Evolutionary conservation across 2,329 filamentous ascomycete species (phyloP).

Genomic region (Blumeriella jaapii): DNA sequence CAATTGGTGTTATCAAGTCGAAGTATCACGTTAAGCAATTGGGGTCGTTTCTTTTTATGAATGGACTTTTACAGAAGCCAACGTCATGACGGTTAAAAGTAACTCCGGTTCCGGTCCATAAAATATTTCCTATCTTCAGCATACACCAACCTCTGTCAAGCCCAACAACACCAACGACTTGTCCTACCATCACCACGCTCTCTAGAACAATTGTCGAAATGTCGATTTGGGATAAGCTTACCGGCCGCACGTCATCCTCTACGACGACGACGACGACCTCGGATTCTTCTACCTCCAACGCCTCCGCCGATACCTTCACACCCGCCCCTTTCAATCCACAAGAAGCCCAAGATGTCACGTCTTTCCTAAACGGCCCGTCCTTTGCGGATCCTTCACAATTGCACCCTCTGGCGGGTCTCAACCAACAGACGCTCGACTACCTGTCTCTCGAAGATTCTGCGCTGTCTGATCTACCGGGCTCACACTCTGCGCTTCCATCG

Average conservation of each 20-base stretch:
- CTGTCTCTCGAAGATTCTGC: slow-evolving; percentile 85
- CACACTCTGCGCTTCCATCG: slow-evolving; percentile 80
- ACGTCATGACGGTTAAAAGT: too few species aligned
- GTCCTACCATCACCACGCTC: slow-evolving; percentile 1
- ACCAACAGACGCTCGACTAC: slow-evolving; percentile 90
- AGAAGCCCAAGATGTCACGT: slow-evolving; percentile 68
- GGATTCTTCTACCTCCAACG: slow-evolving; percentile 12
- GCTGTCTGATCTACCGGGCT: slow-evolving; percentile 74
- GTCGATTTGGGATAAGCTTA: slow-evolving; percentile 31
- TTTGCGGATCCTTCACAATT: slow-evolving; percentile 80
- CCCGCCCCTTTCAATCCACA: slow-evolving; percentile 57
- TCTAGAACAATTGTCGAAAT: slow-evolving; percentile 18
- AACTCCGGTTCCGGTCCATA: too few species aligned
- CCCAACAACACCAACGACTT: neutral
- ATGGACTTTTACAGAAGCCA: too few species aligned
- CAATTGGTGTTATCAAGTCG: too few species aligned
- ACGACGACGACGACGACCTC: slow-evolving; percentile 14
- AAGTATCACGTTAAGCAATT: too few species aligned
- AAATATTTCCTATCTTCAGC: neutral
- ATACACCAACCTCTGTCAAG: neutral
- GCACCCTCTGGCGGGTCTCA: slow-evolving; percentile 86
- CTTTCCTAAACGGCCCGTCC: slow-evolving; percentile 66
- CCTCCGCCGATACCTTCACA: slow-evolving; percentile 33
- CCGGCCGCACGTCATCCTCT: slow-evolving; percentile 29
- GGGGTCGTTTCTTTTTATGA: too few species aligned